Evolutionary conservation across 768 basidiomycete genomes (phyloP), one percentile per base, ranked within the genome.

Genomic region (Lepiota brunneoincarnata): DNA sequence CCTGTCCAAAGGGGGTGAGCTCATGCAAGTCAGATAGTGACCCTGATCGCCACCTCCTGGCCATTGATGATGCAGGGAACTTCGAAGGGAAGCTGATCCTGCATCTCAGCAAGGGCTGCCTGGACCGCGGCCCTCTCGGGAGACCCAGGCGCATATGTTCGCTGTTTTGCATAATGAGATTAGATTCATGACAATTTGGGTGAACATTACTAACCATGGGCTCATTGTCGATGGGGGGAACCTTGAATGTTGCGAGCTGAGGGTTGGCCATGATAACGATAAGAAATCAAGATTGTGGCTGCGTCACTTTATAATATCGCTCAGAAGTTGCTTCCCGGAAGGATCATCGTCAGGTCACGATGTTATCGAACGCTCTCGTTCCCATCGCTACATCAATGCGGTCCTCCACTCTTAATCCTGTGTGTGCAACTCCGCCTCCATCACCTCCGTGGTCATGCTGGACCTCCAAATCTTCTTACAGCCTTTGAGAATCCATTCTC

Each of bases 1-100:
- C 75, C 92, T 93, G 45, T 31, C 34, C 4, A 7, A 41, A 48
- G 49, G 34, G 6, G 15, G 23, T 15, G 21, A 41, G 12, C n/a
- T 39, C 43, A 34, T 50, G 41, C 37, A 34, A 42, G 49, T 45
- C 18, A 46, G 35, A 47, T 15, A 20, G 6, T 26, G 28, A 36
- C 34, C 46, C 41, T 45, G 43, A 39, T 26, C 7, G 36, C 55
- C 57, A 92, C 93, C 61, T 81, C 79, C 71, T 89, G 85, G 50
- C 97, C 97, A 61, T 98, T 91, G 58, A 98, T 81, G 58, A 98
- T 78, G 64, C 91, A 92, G 6, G 96, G 97, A 1, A 99, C 90
- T 64, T 97, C 89, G 68, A 93, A 93, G 2, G 95, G 94, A 6
- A 90, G 75, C 61, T 87, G 75, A 57, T 85, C 78, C 68, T 91